Conservation (phyloP, 2,329 filamentous ascomycete species). For the Penicillium concentricum region DNA sequence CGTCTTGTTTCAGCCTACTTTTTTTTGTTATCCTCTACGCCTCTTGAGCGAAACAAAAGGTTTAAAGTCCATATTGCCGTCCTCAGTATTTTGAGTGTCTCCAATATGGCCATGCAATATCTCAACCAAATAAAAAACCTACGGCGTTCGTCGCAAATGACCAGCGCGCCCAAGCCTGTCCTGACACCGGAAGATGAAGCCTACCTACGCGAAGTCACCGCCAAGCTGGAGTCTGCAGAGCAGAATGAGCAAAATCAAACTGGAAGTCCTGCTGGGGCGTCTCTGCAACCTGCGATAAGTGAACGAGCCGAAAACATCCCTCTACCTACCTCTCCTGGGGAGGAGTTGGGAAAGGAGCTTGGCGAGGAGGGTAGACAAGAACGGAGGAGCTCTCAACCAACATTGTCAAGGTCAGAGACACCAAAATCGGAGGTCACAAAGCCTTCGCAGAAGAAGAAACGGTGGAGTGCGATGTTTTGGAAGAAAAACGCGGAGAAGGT, state of each 20-base stretch:
- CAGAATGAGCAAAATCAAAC: conserved; percentile 2
- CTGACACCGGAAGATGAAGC: conserved; percentile 62
- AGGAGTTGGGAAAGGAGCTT: conserved; percentile 38
- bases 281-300: conserved; percentile 29
- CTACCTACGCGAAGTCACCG: conserved; percentile 54
- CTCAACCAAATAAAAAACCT: conserved; percentile 45
- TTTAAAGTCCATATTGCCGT: background rate
- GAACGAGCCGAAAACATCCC: conserved; percentile 50
- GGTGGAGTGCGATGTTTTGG: conserved; percentile 42
- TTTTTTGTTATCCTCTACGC: background rate
- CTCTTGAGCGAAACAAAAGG: background rate
- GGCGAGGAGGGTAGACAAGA: conserved; percentile 36
- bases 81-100: background rate
- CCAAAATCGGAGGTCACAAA: conserved; percentile 18
- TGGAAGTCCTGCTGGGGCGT: background rate
- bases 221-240: conserved; percentile 36
- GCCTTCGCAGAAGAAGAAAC: conserved; percentile 31
- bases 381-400: conserved; percentile 23
- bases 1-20: conserved; percentile 10
- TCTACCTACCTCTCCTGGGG: conserved; percentile 51
- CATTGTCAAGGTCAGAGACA: conserved; percentile 16
- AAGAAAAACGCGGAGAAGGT: conserved; percentile 39
- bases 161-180: conserved; percentile 43
- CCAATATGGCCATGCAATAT: conserved; percentile 39
- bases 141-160: conserved; percentile 32